Evolutionary conservation across 148 eudicot genomes (phyloP).

Genomic region (Persicaria maculosa): DNA sequence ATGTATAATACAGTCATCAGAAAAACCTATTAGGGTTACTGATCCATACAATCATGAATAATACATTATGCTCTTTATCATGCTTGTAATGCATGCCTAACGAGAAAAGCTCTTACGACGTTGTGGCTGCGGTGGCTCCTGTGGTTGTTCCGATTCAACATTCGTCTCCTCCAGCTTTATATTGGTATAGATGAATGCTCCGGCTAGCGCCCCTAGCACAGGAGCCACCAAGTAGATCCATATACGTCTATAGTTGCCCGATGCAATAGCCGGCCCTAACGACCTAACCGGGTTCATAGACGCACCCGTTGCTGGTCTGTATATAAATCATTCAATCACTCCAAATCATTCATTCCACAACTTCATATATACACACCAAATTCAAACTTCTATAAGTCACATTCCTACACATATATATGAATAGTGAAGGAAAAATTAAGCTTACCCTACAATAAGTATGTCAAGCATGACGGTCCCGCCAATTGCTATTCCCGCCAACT

Average conservation of each 20-base stretch:
- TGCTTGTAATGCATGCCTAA: background rate
- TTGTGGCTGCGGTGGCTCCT: background rate
- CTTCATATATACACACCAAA: background rate
- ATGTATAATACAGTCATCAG: no score
- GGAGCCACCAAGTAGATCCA: conserved; percentile 13
- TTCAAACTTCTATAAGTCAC: background rate
- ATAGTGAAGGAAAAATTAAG: background rate
- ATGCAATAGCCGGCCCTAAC: conserved; percentile 10
- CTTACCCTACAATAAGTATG: conserved; percentile 13
- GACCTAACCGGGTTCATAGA: conserved; percentile 18
- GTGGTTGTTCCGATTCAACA: background rate
- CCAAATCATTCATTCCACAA: background rate
- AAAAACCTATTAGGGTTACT: no score
- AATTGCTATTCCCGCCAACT: conserved; percentile 12
- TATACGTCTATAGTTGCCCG: conserved; percentile 5
- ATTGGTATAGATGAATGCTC: conserved; percentile 10
- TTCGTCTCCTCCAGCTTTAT: background rate
- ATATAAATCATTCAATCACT: background rate
- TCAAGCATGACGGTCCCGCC: conserved; percentile 14
- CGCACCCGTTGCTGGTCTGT: conserved; percentile 12
- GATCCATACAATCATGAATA: no score
- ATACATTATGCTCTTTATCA: background rate
- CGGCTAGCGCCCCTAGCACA: conserved; percentile 1
- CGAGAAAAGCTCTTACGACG: background rate
- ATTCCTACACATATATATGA: background rate